Base-by-base conservation (phyloP, 1,284 basidiomycete genomes). In the Tremellales sp. region DNA sequence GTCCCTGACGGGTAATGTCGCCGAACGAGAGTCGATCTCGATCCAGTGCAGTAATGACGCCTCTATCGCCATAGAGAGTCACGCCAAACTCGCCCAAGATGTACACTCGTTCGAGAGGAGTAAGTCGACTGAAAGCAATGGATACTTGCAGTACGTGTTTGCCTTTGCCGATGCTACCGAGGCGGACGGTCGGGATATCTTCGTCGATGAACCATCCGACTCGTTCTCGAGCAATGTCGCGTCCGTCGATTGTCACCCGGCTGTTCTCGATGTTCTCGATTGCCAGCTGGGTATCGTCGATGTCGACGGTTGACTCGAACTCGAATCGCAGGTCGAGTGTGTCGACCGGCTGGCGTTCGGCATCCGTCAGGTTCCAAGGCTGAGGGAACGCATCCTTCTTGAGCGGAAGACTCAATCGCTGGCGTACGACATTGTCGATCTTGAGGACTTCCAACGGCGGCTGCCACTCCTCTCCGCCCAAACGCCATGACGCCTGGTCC, bases 21-120 rank as follows among this genome's bases (percentile, higher is more conserved):
- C 63, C 61, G 46, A 53, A 65, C 23, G 51, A 48, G 4, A 62
- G 3, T 1, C 39, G 17, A 8, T 35, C 21, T 3, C 53, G 29
- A 22, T 57, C 49, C 7, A 63, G 25, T 1, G 55, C 49, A 10
- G 55, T 52, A 47, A 65, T 57, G 17, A 19, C 23, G 8, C 56
- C 45, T n/a, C 21, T 51, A 7, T 52, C 33, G 19, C 61, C 59
- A 13, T 51, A 45, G 1, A 63, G 47, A 12, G 54, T 46, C 3
- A 65, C 61, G 3, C 61, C 62, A 44, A 65, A 65, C 22, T 61
- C 59, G 23, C 59, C 60, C 11, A 63, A 40, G 8, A 65, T n/a
- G 44, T 63, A 65, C 5, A 63, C 42, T 25, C 61, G 49, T 43
- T 65, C 61, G 8, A 57, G 45, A 29, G 56, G 53, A n/a, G 60